Conservation (phyloP, 441 rosid species). For the Biscutella laevigata region DNA sequence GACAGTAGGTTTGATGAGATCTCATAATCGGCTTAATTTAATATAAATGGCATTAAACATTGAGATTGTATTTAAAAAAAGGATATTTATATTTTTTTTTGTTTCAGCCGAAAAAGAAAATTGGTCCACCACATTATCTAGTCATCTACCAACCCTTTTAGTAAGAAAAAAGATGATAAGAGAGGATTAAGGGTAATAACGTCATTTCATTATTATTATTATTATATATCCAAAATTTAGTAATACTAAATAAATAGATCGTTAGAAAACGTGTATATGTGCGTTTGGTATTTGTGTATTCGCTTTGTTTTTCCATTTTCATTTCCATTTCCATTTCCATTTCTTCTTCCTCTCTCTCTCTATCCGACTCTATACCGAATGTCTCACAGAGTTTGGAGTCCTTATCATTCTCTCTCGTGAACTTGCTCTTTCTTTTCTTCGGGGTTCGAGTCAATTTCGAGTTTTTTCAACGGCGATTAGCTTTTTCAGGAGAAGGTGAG, state of each 20-base stretch:
- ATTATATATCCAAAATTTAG: background rate
- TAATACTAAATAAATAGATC: constrained; percentile 1
- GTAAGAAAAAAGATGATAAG: constrained; percentile 1
- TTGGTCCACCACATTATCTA: constrained; percentile 28
- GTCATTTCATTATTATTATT: constrained; percentile 2
- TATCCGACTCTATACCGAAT: constrained; percentile 13
- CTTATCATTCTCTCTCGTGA: constrained; percentile 10
- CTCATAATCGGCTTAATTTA: constrained; percentile 10
- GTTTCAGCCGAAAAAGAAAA: constrained; percentile 5
- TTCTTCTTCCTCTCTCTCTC: constrained; percentile 7
- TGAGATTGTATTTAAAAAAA: constrained; percentile 5
- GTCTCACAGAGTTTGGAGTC: constrained; percentile 15
- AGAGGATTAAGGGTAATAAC: constrained; percentile 20
- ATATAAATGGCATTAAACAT: constrained; percentile 1
- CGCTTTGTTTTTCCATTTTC: background rate
- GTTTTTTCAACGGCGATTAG: constrained; percentile 7
- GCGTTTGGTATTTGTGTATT: constrained; percentile 16
- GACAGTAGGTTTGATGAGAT: constrained; percentile 27
- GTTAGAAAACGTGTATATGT: constrained; percentile 29
- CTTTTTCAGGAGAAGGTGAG: constrained; percentile 8
- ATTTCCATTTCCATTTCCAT: too few relatives aligned
- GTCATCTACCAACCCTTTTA: constrained; percentile 27
- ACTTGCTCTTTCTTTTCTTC: background rate
- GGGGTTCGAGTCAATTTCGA: too few relatives aligned
- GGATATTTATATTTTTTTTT: constrained; percentile 8